Base-by-base conservation (phyloP, 805 yeast genomes). In the Ogataea wickerhamii region DNA sequence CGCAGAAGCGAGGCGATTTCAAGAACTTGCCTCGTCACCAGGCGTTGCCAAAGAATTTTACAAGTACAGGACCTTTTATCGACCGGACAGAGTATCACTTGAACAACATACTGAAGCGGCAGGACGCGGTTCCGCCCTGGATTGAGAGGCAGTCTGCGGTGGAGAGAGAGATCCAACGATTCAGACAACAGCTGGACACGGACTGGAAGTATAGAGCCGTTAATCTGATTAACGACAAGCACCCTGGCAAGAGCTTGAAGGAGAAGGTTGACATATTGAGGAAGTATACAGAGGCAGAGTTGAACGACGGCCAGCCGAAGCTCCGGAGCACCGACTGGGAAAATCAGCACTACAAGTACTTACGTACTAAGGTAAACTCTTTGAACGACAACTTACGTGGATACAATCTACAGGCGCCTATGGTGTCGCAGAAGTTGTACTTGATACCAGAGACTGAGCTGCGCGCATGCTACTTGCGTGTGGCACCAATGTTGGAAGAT, bases 41-140 rank as follows among this genome's bases (percentile, higher is more conserved):
- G 48, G 79, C 80, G 3, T 52, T 82, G 12, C 63, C 65, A 4
- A 49, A 48, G 17, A 69, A 63, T 13, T 59, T 51, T 32, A 56
- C 64, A 36, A 57, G 61, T n/a, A 65, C 61, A 47, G 76, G 65
- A 56, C 82, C 77, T 32, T 82, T 68, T 59, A 67, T 71, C 40
- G 93, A 76, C 58, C 73, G 73, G 43, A 85, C 78, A 37, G 94
- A 82, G 49, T 86, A 80, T 56, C 86, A 87, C 55, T 60, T 88
- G 63, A 88, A 88, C 60, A 78, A 84, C 44, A 81, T 88, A 31
- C 61, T 88, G 40, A 75, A 72, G 44, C 73, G 76, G 29, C 96
- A 88, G 58, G 88, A 86, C 34, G 79, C 86, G 1, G 65, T 79
- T 8, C 95, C 96, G 0, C 95, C 95, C 0, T 88, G 96, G 96